A percentile compares a stretch with the other conserved stretches of the same genome.
Conservation (phyloP, 2,329 filamentous ascomycete species). For the Calonectria pauciramosa region DNA sequence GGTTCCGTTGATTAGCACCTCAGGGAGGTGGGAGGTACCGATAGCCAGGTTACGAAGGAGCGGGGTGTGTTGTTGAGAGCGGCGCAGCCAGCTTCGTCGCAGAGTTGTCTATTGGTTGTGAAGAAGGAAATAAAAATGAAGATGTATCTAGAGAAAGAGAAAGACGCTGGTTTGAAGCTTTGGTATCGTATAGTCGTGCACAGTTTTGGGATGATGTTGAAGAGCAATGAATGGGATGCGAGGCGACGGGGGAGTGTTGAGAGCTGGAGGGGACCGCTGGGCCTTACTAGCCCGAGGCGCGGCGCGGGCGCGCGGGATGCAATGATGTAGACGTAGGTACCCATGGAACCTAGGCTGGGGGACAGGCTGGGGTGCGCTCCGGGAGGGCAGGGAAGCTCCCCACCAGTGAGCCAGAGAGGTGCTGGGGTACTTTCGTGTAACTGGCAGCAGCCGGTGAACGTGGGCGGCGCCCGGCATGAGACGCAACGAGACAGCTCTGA, state of each 20-base stretch:
- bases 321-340: slow-evolving; percentile 24
- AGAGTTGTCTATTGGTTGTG: slow-evolving; percentile 17
- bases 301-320: slow-evolving; percentile 16
- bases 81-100: slow-evolving; percentile 48
- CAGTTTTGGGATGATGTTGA: slow-evolving; percentile 39
- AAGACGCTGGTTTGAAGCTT: slow-evolving; percentile 41
- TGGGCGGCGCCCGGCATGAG: neutral
- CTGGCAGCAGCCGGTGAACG: neutral
- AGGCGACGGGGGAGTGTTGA: slow-evolving; percentile 16
- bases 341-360: slow-evolving; percentile 10
- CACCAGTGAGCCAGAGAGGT: neutral
- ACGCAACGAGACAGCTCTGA: slow-evolving; percentile 30
- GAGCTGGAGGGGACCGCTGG: slow-evolving; percentile 16
- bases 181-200: slow-evolving; percentile 46
- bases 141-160: slow-evolving; percentile 19
- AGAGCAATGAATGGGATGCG: slow-evolving; percentile 27
- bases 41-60: slow-evolving; percentile 25
- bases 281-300: slow-evolving; percentile 15
- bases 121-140: slow-evolving; percentile 2
- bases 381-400: neutral
- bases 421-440: slow-evolving; percentile 3
- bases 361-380: neutral
- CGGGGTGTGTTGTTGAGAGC: slow-evolving; percentile 31
- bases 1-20: slow-evolving; percentile 27
- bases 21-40: slow-evolving; percentile 21